phyloP scores from a whole-genome alignment of 106 monocot species.

The Gastrodia elata region DNA sequence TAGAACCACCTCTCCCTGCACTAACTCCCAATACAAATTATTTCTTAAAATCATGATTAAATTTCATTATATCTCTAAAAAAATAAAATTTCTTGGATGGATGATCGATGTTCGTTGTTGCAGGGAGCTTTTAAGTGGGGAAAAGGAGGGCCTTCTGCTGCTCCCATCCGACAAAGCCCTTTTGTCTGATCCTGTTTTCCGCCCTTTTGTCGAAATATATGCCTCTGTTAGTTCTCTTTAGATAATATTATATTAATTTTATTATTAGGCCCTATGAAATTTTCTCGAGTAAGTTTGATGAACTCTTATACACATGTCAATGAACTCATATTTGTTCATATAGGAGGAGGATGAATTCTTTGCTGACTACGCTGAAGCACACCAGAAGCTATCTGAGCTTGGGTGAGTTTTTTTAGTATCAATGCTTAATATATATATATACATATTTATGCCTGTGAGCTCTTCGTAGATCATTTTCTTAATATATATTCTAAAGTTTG shows the following conservation, averaged over 20 bases:
- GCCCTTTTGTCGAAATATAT: slow-evolving; percentile 72
- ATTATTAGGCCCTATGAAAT: not conserved
- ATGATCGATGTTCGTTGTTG: not conserved
- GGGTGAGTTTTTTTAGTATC: slow-evolving; percentile 41
- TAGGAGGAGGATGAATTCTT: slow-evolving; percentile 98
- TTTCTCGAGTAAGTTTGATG: not conserved
- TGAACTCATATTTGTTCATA: not conserved
- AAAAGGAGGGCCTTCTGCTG: slow-evolving; percentile 82
- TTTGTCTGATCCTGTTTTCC: slow-evolving; percentile 71
- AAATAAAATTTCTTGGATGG: no score
- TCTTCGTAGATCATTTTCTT: not conserved
- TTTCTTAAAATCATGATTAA: no score
- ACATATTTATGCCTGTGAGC: not conserved
- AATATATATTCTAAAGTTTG: not conserved
- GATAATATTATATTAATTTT: not conserved
- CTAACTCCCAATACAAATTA: no score
- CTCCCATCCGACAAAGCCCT: slow-evolving; percentile 80
- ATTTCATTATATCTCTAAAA: no score
- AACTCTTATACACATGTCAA: no score
- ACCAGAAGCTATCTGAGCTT: slow-evolving; percentile 84
- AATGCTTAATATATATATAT: no score
- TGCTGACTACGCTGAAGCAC: slow-evolving; percentile 73
- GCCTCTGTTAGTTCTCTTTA: slow-evolving; percentile 34
- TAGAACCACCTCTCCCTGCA: no score
- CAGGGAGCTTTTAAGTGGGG: slow-evolving; percentile 81